Conservation (phyloP, 495 filamentous ascomycete genomes). For the Entonaema liquescens region DNA sequence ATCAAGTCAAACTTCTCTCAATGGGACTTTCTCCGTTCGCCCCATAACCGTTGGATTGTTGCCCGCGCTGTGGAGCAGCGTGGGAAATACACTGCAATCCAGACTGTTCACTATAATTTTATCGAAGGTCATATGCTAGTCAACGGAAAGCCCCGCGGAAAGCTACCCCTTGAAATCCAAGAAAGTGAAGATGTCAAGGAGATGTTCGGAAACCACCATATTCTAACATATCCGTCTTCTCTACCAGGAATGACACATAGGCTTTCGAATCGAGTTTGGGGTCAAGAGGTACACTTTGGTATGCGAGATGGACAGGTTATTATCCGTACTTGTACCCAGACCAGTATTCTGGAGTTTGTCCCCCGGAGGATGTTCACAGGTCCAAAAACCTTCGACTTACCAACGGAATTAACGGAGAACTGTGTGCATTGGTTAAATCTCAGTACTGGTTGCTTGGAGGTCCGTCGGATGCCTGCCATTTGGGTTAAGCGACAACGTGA, state of each 20-base stretch:
- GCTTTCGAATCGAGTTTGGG: slow-evolving; percentile 41
- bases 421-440: slow-evolving; percentile 70
- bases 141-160: slow-evolving; percentile 52
- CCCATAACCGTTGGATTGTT: slow-evolving; percentile 50
- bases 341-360: slow-evolving; percentile 49
- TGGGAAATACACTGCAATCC: slow-evolving; percentile 1
- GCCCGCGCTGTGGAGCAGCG: slow-evolving; percentile 4
- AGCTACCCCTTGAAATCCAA: slow-evolving; percentile 55
- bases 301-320: slow-evolving; percentile 49
- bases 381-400: slow-evolving; percentile 55
- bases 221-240: slow-evolving; percentile 56
- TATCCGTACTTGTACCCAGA: slow-evolving; percentile 45
- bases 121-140: slow-evolving; percentile 60
- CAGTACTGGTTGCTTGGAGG: slow-evolving; percentile 55
- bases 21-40: slow-evolving; percentile 37
- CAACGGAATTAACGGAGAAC: slow-evolving; percentile 55
- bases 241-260: slow-evolving; percentile 58
- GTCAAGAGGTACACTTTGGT: slow-evolving; percentile 60
- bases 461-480: slow-evolving; percentile 52
- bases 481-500: slow-evolving; percentile 51
- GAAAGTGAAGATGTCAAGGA: slow-evolving; percentile 48
- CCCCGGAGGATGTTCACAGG: slow-evolving; percentile 42
- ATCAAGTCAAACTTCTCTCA: neutral
- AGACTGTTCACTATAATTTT: slow-evolving; percentile 55
- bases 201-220: slow-evolving; percentile 60